These are phyloP conservation scores for Eimeria necatrix DNA, from an alignment of 169 alveolate species.

Conservation along the genomic window DNA sequence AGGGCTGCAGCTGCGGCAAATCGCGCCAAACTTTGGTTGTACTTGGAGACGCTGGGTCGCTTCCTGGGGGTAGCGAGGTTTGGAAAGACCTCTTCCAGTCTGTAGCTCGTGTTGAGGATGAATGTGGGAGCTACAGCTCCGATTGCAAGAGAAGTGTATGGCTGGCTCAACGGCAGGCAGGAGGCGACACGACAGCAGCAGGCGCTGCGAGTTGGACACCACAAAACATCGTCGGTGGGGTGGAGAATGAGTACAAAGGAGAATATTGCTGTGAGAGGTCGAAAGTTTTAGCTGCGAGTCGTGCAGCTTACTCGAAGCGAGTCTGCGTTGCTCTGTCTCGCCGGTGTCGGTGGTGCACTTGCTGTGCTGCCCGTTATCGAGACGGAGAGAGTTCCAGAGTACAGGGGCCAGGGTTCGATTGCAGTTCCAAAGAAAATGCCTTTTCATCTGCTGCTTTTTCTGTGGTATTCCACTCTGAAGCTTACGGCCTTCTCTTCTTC, in stretches of 20 bases:
- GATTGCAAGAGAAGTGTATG: neutral
- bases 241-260: neutral
- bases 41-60: constrained; percentile 39
- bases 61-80: neutral
- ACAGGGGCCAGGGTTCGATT: neutral
- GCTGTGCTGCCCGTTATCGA: neutral
- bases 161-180: neutral
- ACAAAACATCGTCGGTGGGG: constrained; percentile 9
- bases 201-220: neutral
- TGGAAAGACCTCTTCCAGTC: constrained; percentile 13
- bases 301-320: constrained; percentile 45
- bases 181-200: neutral
- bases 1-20: neutral
- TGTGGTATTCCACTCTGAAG: constrained; percentile 20
- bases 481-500: constrained; percentile 56
- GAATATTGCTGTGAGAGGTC: neutral
- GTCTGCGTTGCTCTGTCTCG: constrained; percentile 30
- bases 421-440: neutral
- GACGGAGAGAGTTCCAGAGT: neutral
- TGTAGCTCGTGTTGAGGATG: neutral
- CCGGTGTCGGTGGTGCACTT: constrained; percentile 44
- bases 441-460: constrained; percentile 58
- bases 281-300: constrained; percentile 5
- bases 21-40: constrained; percentile 28
- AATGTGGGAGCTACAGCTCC: neutral